Evolutionary conservation across 805 yeast genomes (phyloP).

Genomic region (Hagleromyces aurorensis): DNA sequence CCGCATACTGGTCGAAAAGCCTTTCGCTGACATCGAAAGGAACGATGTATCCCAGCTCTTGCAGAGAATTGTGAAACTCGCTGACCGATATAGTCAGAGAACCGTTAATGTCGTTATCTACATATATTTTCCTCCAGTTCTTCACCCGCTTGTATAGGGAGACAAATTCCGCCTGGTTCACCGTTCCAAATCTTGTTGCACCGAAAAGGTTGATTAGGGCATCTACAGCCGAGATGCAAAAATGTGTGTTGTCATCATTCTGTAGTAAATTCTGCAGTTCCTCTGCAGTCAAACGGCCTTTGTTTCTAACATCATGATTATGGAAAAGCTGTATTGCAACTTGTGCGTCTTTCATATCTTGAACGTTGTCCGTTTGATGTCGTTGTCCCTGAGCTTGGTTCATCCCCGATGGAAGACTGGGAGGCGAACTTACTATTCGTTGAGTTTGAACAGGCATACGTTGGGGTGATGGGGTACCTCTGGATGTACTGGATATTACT

Average conservation of each 20-base stretch:
- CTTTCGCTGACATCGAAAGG: conserved; percentile 31
- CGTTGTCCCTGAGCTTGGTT: not conserved
- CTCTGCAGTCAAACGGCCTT: conserved; percentile 28
- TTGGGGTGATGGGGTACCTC: conserved; percentile 10
- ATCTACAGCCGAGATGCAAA: conserved; percentile 30
- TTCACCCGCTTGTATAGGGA: conserved; percentile 30
- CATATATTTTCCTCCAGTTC: conserved; percentile 31
- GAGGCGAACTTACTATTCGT: conserved; percentile 5
- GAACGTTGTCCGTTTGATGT: not conserved
- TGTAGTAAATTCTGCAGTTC: conserved; percentile 30
- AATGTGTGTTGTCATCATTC: conserved; percentile 30
- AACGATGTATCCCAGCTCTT: conserved; percentile 29
- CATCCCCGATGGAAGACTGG: conserved; percentile 1
- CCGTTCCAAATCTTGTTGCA: conserved; percentile 30
- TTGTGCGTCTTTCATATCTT: conserved; percentile 21
- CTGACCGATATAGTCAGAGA: conserved; percentile 26
- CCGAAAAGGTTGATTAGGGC: conserved; percentile 31
- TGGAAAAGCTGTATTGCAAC: conserved; percentile 27
- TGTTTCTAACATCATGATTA: conserved; percentile 26
- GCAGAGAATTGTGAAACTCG: conserved; percentile 30
- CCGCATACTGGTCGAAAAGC: conserved; percentile 31
- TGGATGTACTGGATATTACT: conserved; percentile 1
- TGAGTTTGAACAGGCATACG: conserved; percentile 1
- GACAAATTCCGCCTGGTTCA: conserved; percentile 28
- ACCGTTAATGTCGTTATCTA: conserved; percentile 30